Conservation (phyloP, 352 stramenopile species). For the Phytophthora sojae region DNA sequence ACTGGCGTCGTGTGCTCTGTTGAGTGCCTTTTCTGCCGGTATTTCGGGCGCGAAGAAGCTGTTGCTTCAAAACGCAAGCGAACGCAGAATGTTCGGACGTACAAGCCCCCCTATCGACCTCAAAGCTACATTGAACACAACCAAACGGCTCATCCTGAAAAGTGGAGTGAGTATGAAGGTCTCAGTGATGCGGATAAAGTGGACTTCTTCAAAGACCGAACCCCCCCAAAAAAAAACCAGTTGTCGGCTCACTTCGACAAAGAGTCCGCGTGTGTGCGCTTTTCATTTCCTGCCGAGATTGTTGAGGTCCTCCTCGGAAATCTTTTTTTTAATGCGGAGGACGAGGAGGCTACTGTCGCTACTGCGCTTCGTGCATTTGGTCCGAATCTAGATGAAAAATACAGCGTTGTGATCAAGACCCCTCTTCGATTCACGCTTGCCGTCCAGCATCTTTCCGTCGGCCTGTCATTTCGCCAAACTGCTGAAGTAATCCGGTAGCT, state of each 20-base stretch:
- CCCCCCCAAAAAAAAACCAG: background rate
- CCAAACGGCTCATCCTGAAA: background rate
- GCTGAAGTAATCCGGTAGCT: background rate
- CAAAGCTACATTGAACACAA: no score
- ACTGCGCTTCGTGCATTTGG: background rate
- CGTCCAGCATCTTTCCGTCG: background rate
- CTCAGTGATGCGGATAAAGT: background rate
- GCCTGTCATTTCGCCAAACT: background rate
- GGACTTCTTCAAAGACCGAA: background rate
- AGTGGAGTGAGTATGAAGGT: background rate
- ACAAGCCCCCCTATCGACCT: no score
- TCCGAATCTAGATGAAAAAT: background rate
- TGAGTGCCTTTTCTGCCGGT: no score
- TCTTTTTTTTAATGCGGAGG: background rate
- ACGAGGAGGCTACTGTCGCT: background rate
- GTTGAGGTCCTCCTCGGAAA: background rate
- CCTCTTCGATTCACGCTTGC: background rate
- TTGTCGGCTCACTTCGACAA: background rate
- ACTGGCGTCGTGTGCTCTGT: no score
- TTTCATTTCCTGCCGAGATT: background rate
- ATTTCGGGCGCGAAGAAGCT: no score
- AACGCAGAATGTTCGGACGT: no score
- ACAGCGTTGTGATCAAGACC: background rate
- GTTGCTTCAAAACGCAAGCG: no score
- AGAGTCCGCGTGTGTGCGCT: background rate